phyloP scores from a whole-genome alignment of 768 basidiomycete species.

The Omphalotus guepiniiformis region DNA sequence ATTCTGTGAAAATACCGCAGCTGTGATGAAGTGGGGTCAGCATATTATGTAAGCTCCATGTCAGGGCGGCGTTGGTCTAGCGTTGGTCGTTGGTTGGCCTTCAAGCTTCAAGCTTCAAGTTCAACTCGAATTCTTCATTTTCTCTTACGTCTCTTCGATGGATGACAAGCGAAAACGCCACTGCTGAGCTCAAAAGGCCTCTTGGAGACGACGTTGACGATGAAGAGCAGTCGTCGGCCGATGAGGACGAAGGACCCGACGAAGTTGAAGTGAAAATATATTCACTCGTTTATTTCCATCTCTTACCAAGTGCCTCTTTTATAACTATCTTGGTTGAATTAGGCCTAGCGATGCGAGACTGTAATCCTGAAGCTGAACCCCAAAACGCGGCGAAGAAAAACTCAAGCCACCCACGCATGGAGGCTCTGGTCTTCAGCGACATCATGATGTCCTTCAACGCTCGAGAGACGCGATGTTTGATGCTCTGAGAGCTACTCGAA shows the following conservation, averaged over 20 bases:
- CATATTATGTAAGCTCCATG: too few relatives aligned
- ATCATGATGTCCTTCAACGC: constrained; percentile 76
- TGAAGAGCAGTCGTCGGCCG: constrained; percentile 48
- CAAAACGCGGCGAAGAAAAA: constrained; percentile 96
- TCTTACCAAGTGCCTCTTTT: too few relatives aligned
- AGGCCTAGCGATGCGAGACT: constrained; percentile 48
- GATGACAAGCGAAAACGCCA: constrained; percentile 56
- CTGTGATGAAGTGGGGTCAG: too few relatives aligned
- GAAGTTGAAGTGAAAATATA: constrained; percentile 53
- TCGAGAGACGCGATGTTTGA: constrained; percentile 85
- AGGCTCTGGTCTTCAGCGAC: constrained; percentile 73
- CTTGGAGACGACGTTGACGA: constrained; percentile 32
- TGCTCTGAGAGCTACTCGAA: constrained; percentile 67
- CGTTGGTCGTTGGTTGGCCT: too few relatives aligned
- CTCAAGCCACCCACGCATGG: constrained; percentile 70
- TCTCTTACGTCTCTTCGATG: too few relatives aligned
- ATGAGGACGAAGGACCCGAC: constrained; percentile 73
- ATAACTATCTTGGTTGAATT: constrained; percentile 10
- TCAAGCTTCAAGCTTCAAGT: too few relatives aligned
- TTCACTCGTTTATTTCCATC: constrained; percentile 3
- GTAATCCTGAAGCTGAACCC: too few relatives aligned
- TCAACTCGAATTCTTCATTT: too few relatives aligned
- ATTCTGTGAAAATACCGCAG: too few relatives aligned
- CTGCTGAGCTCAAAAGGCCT: constrained; percentile 24
- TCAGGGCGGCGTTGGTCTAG: too few relatives aligned